phyloP scores from a whole-genome alignment of 2,329 filamentous ascomycete species.

The Aotearoamyces nothofagi region DNA sequence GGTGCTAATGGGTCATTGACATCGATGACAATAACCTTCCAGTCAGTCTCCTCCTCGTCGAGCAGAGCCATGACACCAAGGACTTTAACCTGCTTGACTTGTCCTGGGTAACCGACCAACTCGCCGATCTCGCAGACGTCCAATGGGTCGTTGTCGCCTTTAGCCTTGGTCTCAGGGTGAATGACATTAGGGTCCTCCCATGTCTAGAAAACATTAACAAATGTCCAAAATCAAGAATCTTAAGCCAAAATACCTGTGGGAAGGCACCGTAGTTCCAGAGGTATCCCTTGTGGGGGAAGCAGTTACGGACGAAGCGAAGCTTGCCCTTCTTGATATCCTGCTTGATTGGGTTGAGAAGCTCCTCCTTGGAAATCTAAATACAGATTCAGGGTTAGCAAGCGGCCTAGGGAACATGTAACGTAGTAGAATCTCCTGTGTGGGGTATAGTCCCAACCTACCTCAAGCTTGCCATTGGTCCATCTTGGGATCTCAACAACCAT shows the following conservation, averaged over 20 bases:
- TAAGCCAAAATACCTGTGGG: conserved; percentile 61
- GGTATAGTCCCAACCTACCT: conserved; percentile 49
- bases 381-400: conserved; percentile 2
- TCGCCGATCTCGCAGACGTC: conserved; percentile 99
- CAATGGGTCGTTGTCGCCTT: conserved; percentile 98
- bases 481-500: conserved; percentile 99
- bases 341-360: conserved; percentile 97
- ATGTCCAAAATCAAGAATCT: background rate
- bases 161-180: conserved; percentile 98
- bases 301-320: conserved; percentile 98
- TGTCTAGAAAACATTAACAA: conserved; percentile 41
- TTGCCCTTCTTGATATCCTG: conserved; percentile 99
- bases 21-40: conserved; percentile 99
- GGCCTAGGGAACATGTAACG: background rate
- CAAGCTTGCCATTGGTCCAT: conserved; percentile 99
- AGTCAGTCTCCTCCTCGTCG: conserved; percentile 99
- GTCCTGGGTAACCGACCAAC: conserved; percentile 86
- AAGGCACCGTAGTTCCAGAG: conserved; percentile 99
- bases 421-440: conserved; percentile 3
- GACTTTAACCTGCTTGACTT: conserved; percentile 99
- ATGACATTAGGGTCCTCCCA: conserved; percentile 96
- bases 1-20: conserved; percentile 90
- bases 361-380: conserved; percentile 88
- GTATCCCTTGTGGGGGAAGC: conserved; percentile 99
- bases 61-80: conserved; percentile 98